A percentile compares a stretch with the other conserved stretches of the same genome.
phyloP scores from a whole-genome alignment of 257 asterid species.

The Cinchona pubescens region DNA sequence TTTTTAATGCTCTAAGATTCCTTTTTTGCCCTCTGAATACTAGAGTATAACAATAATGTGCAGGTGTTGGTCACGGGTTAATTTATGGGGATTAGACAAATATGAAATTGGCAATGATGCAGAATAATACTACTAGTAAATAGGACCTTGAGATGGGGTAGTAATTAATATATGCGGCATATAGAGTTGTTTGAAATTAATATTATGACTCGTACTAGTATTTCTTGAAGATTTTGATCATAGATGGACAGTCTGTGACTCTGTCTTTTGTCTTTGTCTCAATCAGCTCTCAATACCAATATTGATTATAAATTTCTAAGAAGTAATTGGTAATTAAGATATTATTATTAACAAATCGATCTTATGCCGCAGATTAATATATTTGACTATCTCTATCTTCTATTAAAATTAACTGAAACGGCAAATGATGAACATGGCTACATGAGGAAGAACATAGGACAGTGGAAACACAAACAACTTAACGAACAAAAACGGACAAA shows the following conservation, averaged over 20 bases:
- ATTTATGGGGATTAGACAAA: background rate
- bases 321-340: background rate
- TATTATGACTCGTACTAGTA: background rate
- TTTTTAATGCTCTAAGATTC: too few species aligned
- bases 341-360: background rate
- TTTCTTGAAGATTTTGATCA: background rate
- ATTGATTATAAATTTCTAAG: background rate
- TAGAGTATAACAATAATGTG: too few species aligned
- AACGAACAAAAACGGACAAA: background rate
- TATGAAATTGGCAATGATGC: background rate
- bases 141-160: background rate
- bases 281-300: background rate
- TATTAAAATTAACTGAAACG: background rate
- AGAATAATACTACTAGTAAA: background rate
- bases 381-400: background rate
- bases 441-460: background rate
- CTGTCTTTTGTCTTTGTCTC: background rate
- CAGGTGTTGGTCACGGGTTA: too few species aligned
- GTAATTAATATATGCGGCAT: too few species aligned
- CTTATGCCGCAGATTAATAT: background rate
- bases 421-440: background rate
- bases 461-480: background rate
- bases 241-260: slow-evolving; percentile 5
- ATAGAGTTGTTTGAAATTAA: background rate
- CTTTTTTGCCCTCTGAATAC: too few species aligned